Conservation (phyloP, 108 stramenopile species). For the Skeletonema costatum region DNA sequence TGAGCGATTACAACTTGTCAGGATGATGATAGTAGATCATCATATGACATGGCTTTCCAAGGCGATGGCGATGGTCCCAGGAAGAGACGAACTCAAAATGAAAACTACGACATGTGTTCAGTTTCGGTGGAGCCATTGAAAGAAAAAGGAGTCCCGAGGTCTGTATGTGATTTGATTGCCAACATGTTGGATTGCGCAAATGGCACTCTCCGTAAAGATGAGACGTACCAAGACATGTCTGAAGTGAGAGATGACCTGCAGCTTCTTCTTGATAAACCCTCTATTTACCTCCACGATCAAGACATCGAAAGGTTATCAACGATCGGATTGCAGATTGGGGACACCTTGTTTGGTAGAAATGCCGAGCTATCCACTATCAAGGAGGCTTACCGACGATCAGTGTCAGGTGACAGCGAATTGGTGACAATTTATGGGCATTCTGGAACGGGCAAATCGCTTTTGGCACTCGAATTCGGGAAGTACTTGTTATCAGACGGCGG, state of each 20-base stretch:
- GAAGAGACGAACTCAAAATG: neutral
- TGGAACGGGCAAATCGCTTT: slow-evolving; percentile 5
- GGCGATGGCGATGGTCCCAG: neutral
- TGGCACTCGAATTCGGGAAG: neutral
- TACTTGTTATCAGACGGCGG: neutral
- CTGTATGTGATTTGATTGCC: slow-evolving; percentile 18
- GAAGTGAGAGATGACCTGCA: slow-evolving; percentile 16
- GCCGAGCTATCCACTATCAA: neutral
- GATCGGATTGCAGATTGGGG: slow-evolving; percentile 8
- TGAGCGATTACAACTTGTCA: too few species aligned
- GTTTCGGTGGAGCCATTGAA: neutral
- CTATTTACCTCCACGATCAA: slow-evolving; percentile 5
- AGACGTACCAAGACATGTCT: slow-evolving; percentile 6
- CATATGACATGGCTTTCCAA: neutral
- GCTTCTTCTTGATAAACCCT: slow-evolving; percentile 15
- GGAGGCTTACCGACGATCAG: neutral
- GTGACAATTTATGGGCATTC: slow-evolving; percentile 20
- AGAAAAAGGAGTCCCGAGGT: neutral
- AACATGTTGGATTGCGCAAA: slow-evolving; percentile 15
- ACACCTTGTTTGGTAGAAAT: slow-evolving; percentile 3
- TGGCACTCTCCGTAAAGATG: slow-evolving; percentile 4
- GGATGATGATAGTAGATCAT: neutral
- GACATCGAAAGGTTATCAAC: neutral
- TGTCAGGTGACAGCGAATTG: slow-evolving; percentile 10
- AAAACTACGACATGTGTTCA: neutral